A percentile compares a stretch with the other conserved stretches of the same genome.
Conservation (phyloP, 805 yeast species). For the Saccharomycopsis sp. region DNA sequence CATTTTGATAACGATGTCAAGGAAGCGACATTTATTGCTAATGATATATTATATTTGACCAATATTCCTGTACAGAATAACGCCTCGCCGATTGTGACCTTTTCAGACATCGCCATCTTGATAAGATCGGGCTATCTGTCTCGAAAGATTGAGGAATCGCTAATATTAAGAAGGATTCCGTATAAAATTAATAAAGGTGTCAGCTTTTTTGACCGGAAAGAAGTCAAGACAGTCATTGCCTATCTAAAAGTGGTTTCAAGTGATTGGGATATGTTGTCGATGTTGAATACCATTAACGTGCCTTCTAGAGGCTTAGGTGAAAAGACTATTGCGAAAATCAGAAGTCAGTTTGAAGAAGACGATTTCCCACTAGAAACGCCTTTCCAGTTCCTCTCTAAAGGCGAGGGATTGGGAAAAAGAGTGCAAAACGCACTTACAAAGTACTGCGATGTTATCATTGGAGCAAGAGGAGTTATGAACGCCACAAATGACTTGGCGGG, state of each 20-base stretch:
- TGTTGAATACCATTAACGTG: constrained; percentile 46
- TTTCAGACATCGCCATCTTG: constrained; percentile 64
- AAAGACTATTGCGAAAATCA: constrained; percentile 35
- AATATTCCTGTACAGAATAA: constrained; percentile 1
- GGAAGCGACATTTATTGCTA: constrained; percentile 56
- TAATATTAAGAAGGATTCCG: constrained; percentile 51
- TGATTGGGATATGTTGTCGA: constrained; percentile 53
- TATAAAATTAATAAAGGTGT: constrained; percentile 64
- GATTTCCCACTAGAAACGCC: constrained; percentile 1
- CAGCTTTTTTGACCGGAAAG: constrained; percentile 75
- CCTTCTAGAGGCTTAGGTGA: constrained; percentile 69
- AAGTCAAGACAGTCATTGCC: constrained; percentile 55
- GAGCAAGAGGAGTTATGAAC: constrained; percentile 15
- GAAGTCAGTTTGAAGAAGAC: not conserved
- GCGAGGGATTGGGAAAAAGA: constrained; percentile 20
- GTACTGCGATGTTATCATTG: constrained; percentile 28
- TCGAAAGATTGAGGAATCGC: constrained; percentile 54
- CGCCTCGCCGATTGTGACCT: constrained; percentile 30
- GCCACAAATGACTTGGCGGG: not conserved
- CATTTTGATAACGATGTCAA: constrained; percentile 34
- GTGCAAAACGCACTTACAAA: constrained; percentile 25
- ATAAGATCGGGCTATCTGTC: constrained; percentile 61
- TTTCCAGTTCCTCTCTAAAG: constrained; percentile 7
- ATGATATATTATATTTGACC: constrained; percentile 45
- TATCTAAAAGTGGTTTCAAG: constrained; percentile 57